These are phyloP conservation scores for Debaryomyces hansenii DNA, from an alignment of 805 yeast species.

Conservation along the genomic window DNA sequence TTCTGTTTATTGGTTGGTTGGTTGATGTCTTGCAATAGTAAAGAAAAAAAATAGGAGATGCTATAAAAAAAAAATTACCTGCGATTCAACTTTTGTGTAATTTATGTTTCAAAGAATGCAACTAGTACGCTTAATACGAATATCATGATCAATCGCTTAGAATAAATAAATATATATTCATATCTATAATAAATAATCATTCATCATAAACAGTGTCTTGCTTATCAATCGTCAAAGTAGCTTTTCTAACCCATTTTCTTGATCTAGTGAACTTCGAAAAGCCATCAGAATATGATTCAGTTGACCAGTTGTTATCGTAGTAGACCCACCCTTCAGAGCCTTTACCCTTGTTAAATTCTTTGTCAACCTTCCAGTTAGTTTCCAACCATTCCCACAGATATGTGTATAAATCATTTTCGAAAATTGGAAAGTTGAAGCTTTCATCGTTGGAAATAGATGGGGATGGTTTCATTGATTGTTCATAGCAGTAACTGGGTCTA, in stretches of 20 bases:
- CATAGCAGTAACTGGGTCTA: constrained; percentile 48
- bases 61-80: no score
- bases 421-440: constrained; percentile 47
- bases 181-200: neutral
- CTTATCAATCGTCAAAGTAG: constrained; percentile 32
- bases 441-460: constrained; percentile 27
- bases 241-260: constrained; percentile 51
- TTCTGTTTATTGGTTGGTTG: neutral
- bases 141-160: no score
- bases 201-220: constrained; percentile 13
- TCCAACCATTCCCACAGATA: constrained; percentile 62
- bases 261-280: constrained; percentile 52
- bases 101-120: no score
- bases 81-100: no score
- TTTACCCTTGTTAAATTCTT: constrained; percentile 35
- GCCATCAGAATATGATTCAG: constrained; percentile 42
- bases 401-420: constrained; percentile 32
- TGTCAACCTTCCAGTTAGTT: constrained; percentile 48
- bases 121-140: no score
- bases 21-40: neutral
- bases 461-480: constrained; percentile 27
- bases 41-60: no score
- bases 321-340: constrained; percentile 54
- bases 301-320: constrained; percentile 52
- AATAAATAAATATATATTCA: no score